phyloP scores from a whole-genome alignment of 768 basidiomycete species.

The Gyrodon lividus region DNA sequence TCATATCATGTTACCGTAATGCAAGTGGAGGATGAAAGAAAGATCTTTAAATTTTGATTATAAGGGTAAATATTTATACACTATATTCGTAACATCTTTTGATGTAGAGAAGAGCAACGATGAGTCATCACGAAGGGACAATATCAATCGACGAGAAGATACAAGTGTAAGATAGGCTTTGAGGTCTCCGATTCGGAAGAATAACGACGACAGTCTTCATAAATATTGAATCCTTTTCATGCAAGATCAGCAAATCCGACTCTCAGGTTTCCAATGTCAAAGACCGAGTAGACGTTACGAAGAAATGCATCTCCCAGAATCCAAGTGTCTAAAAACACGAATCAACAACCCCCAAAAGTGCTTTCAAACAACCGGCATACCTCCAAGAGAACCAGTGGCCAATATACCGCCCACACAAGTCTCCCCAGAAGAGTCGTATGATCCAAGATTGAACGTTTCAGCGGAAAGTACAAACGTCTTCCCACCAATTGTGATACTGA shows the following conservation, averaged over 20 bases:
- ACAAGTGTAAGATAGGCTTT: too few species aligned
- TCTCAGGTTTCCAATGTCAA: conserved; percentile 38
- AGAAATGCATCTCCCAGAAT: conserved; percentile 42
- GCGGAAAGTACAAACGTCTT: conserved; percentile 31
- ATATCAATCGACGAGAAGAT: too few species aligned
- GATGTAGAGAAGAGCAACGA: too few species aligned
- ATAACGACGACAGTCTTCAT: neutral
- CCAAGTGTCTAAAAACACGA: conserved; percentile 25
- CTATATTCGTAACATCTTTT: too few species aligned
- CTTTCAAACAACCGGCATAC: conserved; percentile 12
- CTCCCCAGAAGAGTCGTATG: conserved; percentile 5
- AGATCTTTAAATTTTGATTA: too few species aligned
- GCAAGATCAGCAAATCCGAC: conserved; percentile 42
- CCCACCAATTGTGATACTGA: conserved; percentile 36
- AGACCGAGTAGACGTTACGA: conserved; percentile 45
- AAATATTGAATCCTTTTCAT: conserved; percentile 8
- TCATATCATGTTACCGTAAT: too few species aligned
- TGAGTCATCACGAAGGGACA: too few species aligned
- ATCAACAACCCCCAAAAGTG: neutral
- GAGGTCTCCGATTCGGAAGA: neutral
- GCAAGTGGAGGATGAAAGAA: too few species aligned
- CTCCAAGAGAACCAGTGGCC: conserved; percentile 14
- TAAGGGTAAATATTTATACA: too few species aligned
- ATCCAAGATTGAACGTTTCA: conserved; percentile 38
- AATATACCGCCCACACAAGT: conserved; percentile 22